phyloP scores from a whole-genome alignment of 495 filamentous ascomycete genomes.

The Talaromyces adpressus region DNA sequence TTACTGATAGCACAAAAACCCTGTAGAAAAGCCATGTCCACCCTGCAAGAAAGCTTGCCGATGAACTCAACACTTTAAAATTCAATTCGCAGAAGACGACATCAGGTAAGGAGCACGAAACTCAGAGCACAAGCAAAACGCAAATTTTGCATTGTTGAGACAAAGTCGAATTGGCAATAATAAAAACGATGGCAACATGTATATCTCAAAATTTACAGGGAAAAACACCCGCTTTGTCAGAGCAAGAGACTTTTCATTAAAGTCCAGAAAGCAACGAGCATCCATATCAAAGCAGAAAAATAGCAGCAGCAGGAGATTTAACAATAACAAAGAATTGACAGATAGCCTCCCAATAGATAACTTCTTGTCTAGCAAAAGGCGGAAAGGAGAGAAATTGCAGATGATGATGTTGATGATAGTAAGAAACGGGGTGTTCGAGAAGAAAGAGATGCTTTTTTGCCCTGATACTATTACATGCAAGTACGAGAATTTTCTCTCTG shows the following conservation, averaged over 20 bases:
- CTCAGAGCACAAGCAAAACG: not conserved
- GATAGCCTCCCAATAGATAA: constrained; percentile 14
- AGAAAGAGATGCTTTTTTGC: constrained; percentile 3
- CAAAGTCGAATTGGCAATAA: not conserved
- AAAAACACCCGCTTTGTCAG: not conserved
- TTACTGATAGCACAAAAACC: not conserved
- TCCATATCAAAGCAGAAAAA: not conserved
- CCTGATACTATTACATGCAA: constrained; percentile 7
- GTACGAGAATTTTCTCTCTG: not conserved
- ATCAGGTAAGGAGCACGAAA: not conserved
- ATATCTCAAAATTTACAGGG: not conserved
- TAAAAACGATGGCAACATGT: too few relatives aligned
- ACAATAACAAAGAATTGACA: constrained; percentile 11
- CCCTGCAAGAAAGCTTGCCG: not conserved
- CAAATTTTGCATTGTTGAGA: not conserved
- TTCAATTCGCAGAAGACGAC: not conserved
- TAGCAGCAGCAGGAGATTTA: constrained; percentile 14
- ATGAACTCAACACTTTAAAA: not conserved
- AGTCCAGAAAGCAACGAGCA: not conserved
- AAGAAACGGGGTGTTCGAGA: not conserved
- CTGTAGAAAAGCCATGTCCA: not conserved
- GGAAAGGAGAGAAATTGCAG: constrained; percentile 3
- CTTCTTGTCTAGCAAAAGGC: constrained; percentile 19
- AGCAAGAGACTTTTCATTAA: not conserved
- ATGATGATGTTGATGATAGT: not conserved